phyloP scores from a whole-genome alignment of 345 rosid species.

The Crucihimalaya himalaica region DNA sequence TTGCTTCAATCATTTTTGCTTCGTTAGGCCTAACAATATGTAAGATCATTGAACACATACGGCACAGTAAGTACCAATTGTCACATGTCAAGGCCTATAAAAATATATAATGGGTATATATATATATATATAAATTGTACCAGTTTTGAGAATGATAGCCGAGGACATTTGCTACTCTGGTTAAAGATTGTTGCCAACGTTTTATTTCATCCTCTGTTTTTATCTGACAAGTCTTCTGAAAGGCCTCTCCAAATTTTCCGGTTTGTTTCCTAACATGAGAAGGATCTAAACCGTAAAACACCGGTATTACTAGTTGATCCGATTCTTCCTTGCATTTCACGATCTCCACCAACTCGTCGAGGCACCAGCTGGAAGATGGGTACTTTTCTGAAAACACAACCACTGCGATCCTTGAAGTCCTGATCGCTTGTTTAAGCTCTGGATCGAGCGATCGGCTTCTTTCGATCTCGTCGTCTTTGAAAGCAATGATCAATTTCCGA shows the following conservation, averaged over 20 bases:
- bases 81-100: not conserved
- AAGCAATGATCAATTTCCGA: not conserved
- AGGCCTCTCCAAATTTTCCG: not conserved
- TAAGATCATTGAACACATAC: not conserved
- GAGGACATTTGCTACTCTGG: not conserved
- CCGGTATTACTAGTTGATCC: not conserved
- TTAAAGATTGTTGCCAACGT: not conserved
- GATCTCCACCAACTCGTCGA: slow-evolving; percentile 7
- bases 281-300: slow-evolving; percentile 15
- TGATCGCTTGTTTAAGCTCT: not conserved
- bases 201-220: not conserved
- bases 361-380: slow-evolving; percentile 17
- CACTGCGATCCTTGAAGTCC: not conserved
- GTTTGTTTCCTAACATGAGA: slow-evolving; percentile 7
- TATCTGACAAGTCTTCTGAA: not conserved
- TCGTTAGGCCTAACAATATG: not conserved
- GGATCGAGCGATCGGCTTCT: not conserved
- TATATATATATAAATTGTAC: not conserved
- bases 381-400: not conserved
- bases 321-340: not conserved
- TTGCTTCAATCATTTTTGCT: not conserved
- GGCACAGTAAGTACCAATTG: rapidly evolving
- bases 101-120: not conserved
- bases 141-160: slow-evolving; percentile 2
- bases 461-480: not conserved